Evolutionary conservation across 495 filamentous ascomycete genomes (phyloP), one percentile per base, ranked within the genome.

Genomic region (Aspergillus mulundensis): DNA sequence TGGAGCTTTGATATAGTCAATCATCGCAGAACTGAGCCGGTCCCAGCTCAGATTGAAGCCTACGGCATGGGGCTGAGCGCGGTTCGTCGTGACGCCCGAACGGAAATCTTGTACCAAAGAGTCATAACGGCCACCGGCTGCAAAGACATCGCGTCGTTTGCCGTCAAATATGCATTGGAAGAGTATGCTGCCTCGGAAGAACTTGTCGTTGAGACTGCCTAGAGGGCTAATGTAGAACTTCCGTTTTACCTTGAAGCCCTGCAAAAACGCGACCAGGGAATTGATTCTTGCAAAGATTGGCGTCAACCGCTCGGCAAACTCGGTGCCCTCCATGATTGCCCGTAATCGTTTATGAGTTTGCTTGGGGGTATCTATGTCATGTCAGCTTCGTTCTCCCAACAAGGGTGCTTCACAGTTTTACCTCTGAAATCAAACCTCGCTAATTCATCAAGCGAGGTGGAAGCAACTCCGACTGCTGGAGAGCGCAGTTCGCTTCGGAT

Each of bases 31-130:
- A 52, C 84, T 81, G 12, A 93, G 77, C 58, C 87, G 84, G 61
- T 96, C 91, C 83, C 90, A 96, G 23, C 89, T 89, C 34, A 98
- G 74, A 60, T 93, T 93, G 65, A 97, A 95, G 3, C 94, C 94
- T 36, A 97, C 94, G 10, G 89, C 93, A 62, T 92, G 90, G 4
- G 72, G 69, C 42, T 75, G 74, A 6, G 70, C 61, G 30, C 70
- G 68, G 30, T 53, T 74, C 30, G 72, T 69, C 40, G 74, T 38
- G 34, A 69, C 67, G 39, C 70, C 73, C 5, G 75, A 74, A 25
- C 69, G 63, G 21, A 76, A 76, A 30, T 78, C 71, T 49, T 75
- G 71, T 34, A 98, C 93, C 41, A 98, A 73, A 19, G 81, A 80
- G 66, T 98, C 94, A 68, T 97, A 98, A 24, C 94, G 85, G 24